These are phyloP conservation scores for Oenanthe sinensis DNA, from an alignment of 129 eudicot species.

Conservation along the genomic window DNA sequence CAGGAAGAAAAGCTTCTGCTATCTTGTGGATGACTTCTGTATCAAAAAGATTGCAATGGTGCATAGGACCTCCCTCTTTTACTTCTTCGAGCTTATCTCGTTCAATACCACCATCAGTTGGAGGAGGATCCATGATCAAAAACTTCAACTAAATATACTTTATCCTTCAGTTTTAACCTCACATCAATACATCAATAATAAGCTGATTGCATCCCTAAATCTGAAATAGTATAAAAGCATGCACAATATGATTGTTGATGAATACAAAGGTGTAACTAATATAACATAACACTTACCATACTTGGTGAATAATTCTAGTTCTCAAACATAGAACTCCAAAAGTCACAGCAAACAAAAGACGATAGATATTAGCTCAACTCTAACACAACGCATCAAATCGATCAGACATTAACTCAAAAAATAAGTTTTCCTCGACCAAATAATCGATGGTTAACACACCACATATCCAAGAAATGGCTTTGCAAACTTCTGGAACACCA, in stretches of 20 bases:
- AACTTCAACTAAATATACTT: constrained; percentile 12
- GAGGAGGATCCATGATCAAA: constrained; percentile 47
- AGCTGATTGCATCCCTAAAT: not conserved
- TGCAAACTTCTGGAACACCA: not conserved
- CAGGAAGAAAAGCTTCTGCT: constrained; percentile 72
- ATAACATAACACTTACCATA: not conserved
- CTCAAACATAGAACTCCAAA: not conserved
- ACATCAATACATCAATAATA: not conserved
- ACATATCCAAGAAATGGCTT: too few relatives aligned
- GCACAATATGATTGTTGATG: not conserved
- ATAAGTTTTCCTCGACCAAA: not conserved
- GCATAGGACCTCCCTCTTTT: constrained; percentile 33
- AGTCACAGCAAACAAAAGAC: not conserved
- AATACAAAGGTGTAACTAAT: not conserved
- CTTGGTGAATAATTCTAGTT: not conserved
- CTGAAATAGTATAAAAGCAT: not conserved
- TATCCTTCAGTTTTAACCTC: not conserved
- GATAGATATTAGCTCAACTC: not conserved
- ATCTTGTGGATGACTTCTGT: constrained; percentile 61
- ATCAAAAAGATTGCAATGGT: constrained; percentile 69
- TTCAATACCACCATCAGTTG: constrained; percentile 42
- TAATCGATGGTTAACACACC: not conserved
- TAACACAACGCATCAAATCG: not conserved
- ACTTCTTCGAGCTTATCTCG: constrained; percentile 37
- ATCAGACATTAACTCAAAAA: not conserved